Conservation (phyloP, 768 basidiomycete species). For the Thelephora aurantiotincta region DNA sequence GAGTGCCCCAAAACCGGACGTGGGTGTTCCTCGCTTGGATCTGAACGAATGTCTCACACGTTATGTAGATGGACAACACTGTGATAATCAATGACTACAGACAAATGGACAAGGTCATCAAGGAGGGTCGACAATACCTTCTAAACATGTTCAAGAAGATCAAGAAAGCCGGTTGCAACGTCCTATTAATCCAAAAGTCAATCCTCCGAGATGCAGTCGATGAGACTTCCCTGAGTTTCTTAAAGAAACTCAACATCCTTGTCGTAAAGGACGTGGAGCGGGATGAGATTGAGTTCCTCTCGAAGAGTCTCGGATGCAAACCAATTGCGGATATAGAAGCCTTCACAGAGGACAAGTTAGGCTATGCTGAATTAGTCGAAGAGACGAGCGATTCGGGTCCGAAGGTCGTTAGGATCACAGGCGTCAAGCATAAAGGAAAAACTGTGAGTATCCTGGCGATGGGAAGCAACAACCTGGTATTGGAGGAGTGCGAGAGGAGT, state of each 20-base stretch:
- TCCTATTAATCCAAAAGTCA: constrained; percentile 97
- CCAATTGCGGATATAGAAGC: constrained; percentile 96
- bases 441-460: constrained; percentile 94
- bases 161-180: constrained; percentile 99
- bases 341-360: constrained; percentile 96
- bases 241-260: constrained; percentile 91
- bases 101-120: constrained; percentile 99
- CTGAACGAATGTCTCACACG: constrained; percentile 5
- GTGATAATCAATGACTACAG: constrained; percentile 99
- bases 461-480: constrained; percentile 82
- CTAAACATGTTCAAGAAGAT: constrained; percentile 98
- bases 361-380: constrained; percentile 90
- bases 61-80: constrained; percentile 91
- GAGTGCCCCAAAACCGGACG: constrained; percentile 94
- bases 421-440: constrained; percentile 86
- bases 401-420: constrained; percentile 89
- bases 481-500: constrained; percentile 95
- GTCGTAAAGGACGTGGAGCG: constrained; percentile 97
- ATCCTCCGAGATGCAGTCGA: constrained; percentile 99
- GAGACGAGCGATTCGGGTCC: constrained; percentile 71
- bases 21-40: constrained; percentile 23
- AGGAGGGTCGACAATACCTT: constrained; percentile 95
- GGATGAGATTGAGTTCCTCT: constrained; percentile 95
- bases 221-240: constrained; percentile 92
- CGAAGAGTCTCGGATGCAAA: constrained; percentile 89